phyloP scores from a whole-genome alignment of 2,329 filamentous ascomycete species.

The Dryadomyces quercivorus region DNA sequence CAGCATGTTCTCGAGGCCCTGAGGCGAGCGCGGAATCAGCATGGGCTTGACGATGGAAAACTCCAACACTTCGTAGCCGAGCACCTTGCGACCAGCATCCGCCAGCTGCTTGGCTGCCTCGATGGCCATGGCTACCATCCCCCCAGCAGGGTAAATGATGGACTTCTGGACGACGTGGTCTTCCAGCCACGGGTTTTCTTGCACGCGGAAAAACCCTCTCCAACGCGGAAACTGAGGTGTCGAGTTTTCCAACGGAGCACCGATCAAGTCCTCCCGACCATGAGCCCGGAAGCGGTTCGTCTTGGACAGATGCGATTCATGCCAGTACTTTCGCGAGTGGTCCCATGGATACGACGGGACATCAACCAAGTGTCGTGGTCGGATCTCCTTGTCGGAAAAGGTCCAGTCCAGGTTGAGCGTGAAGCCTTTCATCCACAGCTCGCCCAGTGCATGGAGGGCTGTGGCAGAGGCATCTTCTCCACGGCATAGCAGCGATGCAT shows the following conservation, averaged over 20 bases:
- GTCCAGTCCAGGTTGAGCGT: constrained; percentile 5
- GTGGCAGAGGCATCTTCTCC: constrained; percentile 6
- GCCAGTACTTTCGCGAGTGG: constrained; percentile 25
- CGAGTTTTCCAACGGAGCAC: constrained; percentile 13
- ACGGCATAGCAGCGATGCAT: constrained; percentile 9
- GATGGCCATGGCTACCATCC: constrained; percentile 25
- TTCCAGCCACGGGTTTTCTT: constrained; percentile 30
- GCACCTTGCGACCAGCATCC: not conserved
- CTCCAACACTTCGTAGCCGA: constrained; percentile 9
- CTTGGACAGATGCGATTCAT: constrained; percentile 21
- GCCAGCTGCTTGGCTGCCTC: constrained; percentile 21
- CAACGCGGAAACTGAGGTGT: constrained; percentile 22
- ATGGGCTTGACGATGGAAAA: constrained; percentile 13
- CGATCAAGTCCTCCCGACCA: constrained; percentile 18
- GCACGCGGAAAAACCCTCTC: constrained; percentile 29
- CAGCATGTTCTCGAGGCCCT: constrained; percentile 36
- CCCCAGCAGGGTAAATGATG: constrained; percentile 24
- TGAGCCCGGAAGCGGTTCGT: constrained; percentile 19
- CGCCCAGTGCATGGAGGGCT: constrained; percentile 3
- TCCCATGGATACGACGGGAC: constrained; percentile 29
- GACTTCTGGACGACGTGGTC: constrained; percentile 29
- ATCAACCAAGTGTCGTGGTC: constrained; percentile 17
- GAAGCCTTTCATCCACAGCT: constrained; percentile 9
- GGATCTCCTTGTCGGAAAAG: not conserved
- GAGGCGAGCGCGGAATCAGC: constrained; percentile 9